Base-by-base conservation (phyloP, 106 monocot species). In the Alisma plantagoaquatica region DNA sequence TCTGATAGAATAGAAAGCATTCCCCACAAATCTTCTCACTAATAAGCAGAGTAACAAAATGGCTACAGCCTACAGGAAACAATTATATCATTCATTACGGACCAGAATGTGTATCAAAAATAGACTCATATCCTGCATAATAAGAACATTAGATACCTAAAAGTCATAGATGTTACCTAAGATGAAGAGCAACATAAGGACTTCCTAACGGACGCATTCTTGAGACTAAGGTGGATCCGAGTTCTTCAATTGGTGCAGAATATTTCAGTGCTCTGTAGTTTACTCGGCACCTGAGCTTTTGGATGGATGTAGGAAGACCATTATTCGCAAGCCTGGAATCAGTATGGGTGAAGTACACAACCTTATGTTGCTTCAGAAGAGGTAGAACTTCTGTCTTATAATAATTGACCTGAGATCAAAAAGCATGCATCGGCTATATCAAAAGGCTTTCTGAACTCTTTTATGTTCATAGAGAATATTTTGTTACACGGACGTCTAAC, bases 271-370 rank as follows among this genome's bases (percentile, higher is more conserved):
- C 87, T 38, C 46, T 77, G 52, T 93, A 93, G 63, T 93, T 93
- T 33, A 77, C 93, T 48, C 63, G 77, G 61, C 96, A 98, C 57
- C 96, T 78, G 60, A 98, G 57, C 69, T 89, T 98, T 47, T 98
- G 96, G 46, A 89, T 72, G 35, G 84, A 88, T 47, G 29, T 76
- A 0, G 96, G 78, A 63, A 89, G 64, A 22, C 81, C 96, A 78
- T 96, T 96, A 55, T 96, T 96, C 29, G 89, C 89, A 45, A 98
- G 78, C 47, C 96, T 67, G 27, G 96, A 89, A 60, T 98, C 96
- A 23, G 88, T 89, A 64, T 84, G 96, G 29, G 96, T 88, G 63
- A 98, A 82, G 50, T 85, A 89, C 16, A 98, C 35, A 50, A 98
- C 89, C 67, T 84, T 84, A 58, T 98, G 81, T 29, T 82, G 70